These are phyloP conservation scores for Coemansia sp. DNA, from an alignment of 192 early-diverging fungal genomes.

Conservation along the genomic window DNA sequence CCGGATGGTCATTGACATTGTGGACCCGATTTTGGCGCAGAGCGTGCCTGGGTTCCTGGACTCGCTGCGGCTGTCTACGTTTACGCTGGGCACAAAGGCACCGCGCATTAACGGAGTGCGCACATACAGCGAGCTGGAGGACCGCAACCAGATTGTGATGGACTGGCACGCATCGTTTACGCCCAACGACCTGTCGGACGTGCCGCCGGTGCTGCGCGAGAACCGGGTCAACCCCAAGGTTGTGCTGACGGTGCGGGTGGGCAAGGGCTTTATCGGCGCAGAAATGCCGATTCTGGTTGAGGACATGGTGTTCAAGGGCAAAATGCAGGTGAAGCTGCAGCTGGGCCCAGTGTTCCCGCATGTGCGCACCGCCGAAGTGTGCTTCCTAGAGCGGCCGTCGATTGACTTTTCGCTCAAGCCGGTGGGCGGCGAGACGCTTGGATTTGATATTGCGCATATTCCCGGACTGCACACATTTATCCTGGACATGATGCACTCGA, in stretches of 20 bases:
- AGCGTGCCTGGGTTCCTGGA: conserved; percentile 79
- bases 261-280: conserved; percentile 82
- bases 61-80: conserved; percentile 69
- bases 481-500: conserved; percentile 69
- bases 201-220: conserved; percentile 66
- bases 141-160: conserved; percentile 81
- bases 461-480: conserved; percentile 81
- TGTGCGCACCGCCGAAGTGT: conserved; percentile 77
- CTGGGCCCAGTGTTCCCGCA: conserved; percentile 85
- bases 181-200: conserved; percentile 76
- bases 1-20: conserved; percentile 66
- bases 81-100: conserved; percentile 77
- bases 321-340: conserved; percentile 79
- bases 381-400: conserved; percentile 81
- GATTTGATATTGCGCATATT: conserved; percentile 85
- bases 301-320: conserved; percentile 78
- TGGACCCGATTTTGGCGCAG: conserved; percentile 72
- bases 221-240: conserved; percentile 85
- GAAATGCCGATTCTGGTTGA: conserved; percentile 83
- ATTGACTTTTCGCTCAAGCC: conserved; percentile 91
- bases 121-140: conserved; percentile 64
- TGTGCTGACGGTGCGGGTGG: conserved; percentile 79
- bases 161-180: conserved; percentile 87
- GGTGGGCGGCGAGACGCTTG: conserved; percentile 79
- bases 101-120: conserved; percentile 70